These are phyloP conservation scores for Magnaporthales sp. DNA, from an alignment of 2,329 filamentous ascomycete genomes.

Conservation along the genomic window DNA sequence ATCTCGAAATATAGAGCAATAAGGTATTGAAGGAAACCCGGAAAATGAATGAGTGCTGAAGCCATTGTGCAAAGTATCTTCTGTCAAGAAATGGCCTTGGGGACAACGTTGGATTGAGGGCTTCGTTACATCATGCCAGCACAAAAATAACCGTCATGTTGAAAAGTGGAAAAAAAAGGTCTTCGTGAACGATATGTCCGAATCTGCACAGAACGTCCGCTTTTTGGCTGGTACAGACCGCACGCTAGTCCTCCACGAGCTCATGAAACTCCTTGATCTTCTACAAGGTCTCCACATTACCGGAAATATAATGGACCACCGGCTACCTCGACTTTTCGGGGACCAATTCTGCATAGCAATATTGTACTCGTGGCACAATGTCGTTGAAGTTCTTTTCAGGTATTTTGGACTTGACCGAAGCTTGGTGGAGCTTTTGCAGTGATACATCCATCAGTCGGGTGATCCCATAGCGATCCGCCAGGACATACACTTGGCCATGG, in stretches of 20 bases:
- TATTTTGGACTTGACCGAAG: not conserved
- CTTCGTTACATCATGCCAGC: too few species aligned
- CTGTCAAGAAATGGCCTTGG: too few species aligned
- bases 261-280: not conserved
- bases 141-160: too few species aligned
- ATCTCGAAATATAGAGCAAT: too few species aligned
- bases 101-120: too few species aligned
- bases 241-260: not conserved
- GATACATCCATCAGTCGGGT: not conserved
- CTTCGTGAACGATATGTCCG: too few species aligned
- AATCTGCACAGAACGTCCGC: too few species aligned
- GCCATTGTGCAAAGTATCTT: too few species aligned
- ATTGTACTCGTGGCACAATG: not conserved
- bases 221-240: too few species aligned
- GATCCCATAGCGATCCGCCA: not conserved
- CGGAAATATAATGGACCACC: not conserved
- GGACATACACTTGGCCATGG: not conserved
- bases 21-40: too few species aligned
- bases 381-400: not conserved
- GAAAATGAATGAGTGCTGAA: too few species aligned
- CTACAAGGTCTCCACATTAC: not conserved
- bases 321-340: not conserved
- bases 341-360: not conserved
- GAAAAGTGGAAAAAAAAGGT: too few species aligned
- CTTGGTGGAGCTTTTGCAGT: not conserved